Evolutionary conservation across 495 filamentous ascomycete species (phyloP).

Genomic region (Neurospora cerealis): DNA sequence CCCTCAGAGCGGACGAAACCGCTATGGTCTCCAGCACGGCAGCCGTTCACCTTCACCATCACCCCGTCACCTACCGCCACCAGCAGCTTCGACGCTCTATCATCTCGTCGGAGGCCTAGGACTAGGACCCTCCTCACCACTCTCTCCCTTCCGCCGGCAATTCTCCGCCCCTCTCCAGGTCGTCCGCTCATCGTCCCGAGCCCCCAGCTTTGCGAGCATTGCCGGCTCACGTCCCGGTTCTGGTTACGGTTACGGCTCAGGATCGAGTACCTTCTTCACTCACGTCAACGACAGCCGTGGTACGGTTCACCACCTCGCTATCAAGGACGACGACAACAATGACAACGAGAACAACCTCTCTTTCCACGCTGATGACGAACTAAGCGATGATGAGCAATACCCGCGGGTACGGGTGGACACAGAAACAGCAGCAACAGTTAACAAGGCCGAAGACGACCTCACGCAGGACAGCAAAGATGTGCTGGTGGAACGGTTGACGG

Average conservation of each 20-base stretch:
- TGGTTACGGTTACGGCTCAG: not conserved
- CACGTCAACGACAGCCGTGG: constrained; percentile 7
- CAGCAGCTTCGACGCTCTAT: constrained; percentile 20
- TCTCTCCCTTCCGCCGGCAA: constrained; percentile 22
- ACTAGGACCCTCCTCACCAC: constrained; percentile 19
- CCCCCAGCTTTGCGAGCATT: not conserved
- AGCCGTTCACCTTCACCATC: not conserved
- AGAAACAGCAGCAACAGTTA: not conserved
- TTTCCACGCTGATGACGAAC: constrained; percentile 3
- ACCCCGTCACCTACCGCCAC: constrained; percentile 1
- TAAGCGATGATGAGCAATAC: not conserved
- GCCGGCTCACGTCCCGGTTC: not conserved
- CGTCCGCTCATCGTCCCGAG: not conserved
- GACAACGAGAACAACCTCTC: not conserved
- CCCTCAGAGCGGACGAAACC: not conserved
- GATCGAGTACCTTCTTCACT: not conserved
- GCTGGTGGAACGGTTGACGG: constrained; percentile 38
- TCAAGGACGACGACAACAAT: constrained; percentile 3
- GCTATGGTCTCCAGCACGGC: not conserved
- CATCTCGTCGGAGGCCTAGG: constrained; percentile 13
- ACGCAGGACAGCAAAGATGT: constrained; percentile 37
- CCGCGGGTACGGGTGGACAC: not conserved
- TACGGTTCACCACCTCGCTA: constrained; percentile 10
- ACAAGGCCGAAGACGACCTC: constrained; percentile 7
- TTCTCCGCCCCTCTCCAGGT: constrained; percentile 6